These are phyloP conservation scores for Boletellus ananas DNA, from an alignment of 768 basidiomycete genomes.

Conservation along the genomic window DNA sequence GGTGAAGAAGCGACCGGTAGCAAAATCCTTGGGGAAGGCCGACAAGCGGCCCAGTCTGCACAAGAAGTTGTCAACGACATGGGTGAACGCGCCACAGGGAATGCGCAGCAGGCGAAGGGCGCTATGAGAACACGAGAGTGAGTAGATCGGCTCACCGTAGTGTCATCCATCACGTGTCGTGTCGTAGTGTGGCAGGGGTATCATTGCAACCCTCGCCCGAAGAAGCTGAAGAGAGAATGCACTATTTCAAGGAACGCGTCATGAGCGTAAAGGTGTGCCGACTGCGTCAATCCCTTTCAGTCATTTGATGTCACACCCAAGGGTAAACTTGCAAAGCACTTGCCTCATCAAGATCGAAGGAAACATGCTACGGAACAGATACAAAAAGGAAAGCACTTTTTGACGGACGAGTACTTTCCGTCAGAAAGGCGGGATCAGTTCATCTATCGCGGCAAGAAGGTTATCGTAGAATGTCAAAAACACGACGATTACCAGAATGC, in stretches of 20 bases:
- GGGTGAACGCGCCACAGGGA: slow-evolving; percentile 10
- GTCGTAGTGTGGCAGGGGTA: slow-evolving; percentile 24
- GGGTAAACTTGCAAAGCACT: slow-evolving; percentile 47
- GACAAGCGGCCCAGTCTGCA: slow-evolving; percentile 10
- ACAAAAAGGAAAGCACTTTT: slow-evolving; percentile 60
- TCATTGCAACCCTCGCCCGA: slow-evolving; percentile 12
- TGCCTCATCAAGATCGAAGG: slow-evolving; percentile 69
- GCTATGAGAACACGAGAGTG: slow-evolving; percentile 11
- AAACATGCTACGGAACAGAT: slow-evolving; percentile 49
- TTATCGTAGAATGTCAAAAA: slow-evolving; percentile 88
- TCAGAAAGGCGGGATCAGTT: slow-evolving; percentile 88
- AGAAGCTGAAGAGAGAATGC: slow-evolving; percentile 37
- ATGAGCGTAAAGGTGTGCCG: slow-evolving; percentile 29
- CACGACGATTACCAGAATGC: slow-evolving; percentile 87
- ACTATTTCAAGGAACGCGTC: slow-evolving; percentile 29
- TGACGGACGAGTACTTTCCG: slow-evolving; percentile 85
- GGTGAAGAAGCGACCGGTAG: slow-evolving; percentile 32
- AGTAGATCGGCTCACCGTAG: background rate
- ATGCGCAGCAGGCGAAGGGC: slow-evolving; percentile 4
- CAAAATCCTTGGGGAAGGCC: slow-evolving; percentile 20
- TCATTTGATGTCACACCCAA: slow-evolving; percentile 14
- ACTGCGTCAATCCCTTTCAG: background rate
- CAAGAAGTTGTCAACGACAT: slow-evolving; percentile 5
- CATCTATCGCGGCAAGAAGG: slow-evolving; percentile 92
- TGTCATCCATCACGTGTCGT: background rate